These are phyloP conservation scores for Lasiosphaeriaceae sp. DNA, from an alignment of 495 filamentous ascomycete genomes.

Conservation along the genomic window DNA sequence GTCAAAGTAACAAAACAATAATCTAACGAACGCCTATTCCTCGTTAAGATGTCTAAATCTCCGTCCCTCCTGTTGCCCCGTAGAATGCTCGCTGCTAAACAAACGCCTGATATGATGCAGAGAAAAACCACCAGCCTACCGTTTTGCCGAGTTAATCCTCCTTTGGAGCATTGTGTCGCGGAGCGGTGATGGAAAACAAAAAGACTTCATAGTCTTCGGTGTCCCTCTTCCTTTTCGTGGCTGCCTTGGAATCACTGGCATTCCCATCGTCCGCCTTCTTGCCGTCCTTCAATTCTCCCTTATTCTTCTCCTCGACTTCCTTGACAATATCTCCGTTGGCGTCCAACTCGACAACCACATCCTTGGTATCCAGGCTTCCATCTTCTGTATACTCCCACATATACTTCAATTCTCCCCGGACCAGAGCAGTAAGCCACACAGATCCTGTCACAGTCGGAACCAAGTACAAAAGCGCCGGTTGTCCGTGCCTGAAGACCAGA, in stretches of 20 bases:
- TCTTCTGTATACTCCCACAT: conserved; percentile 86
- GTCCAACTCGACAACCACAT: conserved; percentile 42
- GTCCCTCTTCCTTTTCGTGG: neutral
- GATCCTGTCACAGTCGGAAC: conserved; percentile 78
- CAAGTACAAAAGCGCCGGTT: conserved; percentile 89
- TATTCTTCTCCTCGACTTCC: conserved; percentile 7
- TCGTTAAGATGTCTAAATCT: too few species aligned
- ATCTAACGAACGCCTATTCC: too few species aligned
- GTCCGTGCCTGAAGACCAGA: conserved; percentile 72
- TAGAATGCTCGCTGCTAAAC: too few species aligned
- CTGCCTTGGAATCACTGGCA: neutral
- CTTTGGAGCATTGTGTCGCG: conserved; percentile 9
- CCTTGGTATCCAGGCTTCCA: conserved; percentile 44
- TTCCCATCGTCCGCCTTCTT: neutral
- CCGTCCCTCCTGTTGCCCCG: too few species aligned
- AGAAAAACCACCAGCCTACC: too few species aligned
- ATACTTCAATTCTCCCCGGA: conserved; percentile 61
- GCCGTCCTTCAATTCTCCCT: neutral
- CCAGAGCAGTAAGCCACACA: conserved; percentile 74
- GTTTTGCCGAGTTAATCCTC: conserved; percentile 6
- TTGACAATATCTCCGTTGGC: conserved; percentile 16
- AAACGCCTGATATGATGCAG: too few species aligned
- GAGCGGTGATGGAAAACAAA: conserved; percentile 25
- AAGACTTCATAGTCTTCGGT: conserved; percentile 20
- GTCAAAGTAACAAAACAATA: too few species aligned